A percentile compares a stretch with the other conserved stretches of the same genome.
Evolutionary conservation across 768 basidiomycete species (phyloP).

Genomic region (Gloeostereum incarnatum): DNA sequence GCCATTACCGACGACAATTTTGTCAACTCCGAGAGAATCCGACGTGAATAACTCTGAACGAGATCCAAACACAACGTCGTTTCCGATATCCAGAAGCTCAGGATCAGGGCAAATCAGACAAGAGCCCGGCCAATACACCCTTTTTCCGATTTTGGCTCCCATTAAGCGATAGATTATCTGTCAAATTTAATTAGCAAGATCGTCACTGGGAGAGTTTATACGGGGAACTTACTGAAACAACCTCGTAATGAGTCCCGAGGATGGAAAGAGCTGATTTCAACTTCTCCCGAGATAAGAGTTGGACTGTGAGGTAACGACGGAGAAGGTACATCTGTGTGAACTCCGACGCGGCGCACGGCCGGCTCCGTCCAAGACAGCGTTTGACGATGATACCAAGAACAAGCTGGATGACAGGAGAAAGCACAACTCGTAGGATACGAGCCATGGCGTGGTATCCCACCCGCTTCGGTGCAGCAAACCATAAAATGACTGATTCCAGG

Average conservation of each 20-base stretch:
- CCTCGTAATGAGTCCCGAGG: constrained; percentile 34
- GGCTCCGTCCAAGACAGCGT: constrained; percentile 27
- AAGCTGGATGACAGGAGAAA: constrained; percentile 27
- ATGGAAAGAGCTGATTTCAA: constrained; percentile 28
- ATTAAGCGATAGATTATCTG: constrained; percentile 29
- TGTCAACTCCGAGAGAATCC: constrained; percentile 27
- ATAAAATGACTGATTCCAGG: constrained; percentile 30
- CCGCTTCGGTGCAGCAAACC: constrained; percentile 29
- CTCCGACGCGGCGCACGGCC: constrained; percentile 14
- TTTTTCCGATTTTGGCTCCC: constrained; percentile 38
- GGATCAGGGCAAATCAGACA: constrained; percentile 35
- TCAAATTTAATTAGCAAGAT: neutral
- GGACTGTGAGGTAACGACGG: constrained; percentile 27
- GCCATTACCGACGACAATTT: constrained; percentile 28
- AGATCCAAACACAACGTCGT: constrained; percentile 39
- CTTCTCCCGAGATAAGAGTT: constrained; percentile 23
- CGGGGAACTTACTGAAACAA: constrained; percentile 25
- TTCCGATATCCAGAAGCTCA: constrained; percentile 35
- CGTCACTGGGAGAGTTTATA: neutral
- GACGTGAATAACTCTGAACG: constrained; percentile 33
- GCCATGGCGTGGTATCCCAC: constrained; percentile 29
- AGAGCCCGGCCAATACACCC: constrained; percentile 38
- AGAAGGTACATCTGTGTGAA: constrained; percentile 20
- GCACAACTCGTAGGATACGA: constrained; percentile 23
- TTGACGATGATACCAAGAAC: constrained; percentile 29